These are phyloP conservation scores for Fusarium odoratissimum DNA, from an alignment of 2,329 filamentous ascomycete genomes.

Conservation along the genomic window DNA sequence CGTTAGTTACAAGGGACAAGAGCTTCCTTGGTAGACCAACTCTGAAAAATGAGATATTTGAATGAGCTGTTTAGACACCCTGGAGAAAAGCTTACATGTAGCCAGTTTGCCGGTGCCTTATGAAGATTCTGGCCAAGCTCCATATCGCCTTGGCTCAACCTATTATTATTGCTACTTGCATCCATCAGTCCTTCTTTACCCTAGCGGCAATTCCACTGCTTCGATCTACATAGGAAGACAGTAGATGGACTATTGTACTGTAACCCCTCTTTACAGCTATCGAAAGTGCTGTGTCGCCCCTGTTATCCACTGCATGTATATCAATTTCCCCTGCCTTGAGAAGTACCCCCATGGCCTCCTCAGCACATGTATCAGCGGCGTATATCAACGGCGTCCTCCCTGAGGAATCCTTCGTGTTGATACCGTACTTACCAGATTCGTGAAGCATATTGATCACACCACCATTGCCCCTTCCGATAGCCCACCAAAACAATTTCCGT, in stretches of 20 bases:
- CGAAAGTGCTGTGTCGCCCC: rapidly evolving
- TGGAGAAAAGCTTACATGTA: no score
- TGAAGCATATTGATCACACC: rapidly evolving
- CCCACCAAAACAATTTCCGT: background rate
- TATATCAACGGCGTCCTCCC: background rate
- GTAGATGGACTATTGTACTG: rapidly evolving
- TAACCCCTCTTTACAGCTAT: rapidly evolving
- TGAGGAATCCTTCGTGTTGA: rapidly evolving
- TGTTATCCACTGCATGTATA: rapidly evolving
- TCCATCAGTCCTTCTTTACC: no score
- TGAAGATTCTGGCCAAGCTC: no score
- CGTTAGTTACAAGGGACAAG: conserved; percentile 46
- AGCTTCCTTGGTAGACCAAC: conserved; percentile 39
- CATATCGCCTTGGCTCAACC: no score
- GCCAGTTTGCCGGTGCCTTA: no score
- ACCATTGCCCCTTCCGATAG: rapidly evolving
- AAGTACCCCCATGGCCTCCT: background rate
- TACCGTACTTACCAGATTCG: rapidly evolving
- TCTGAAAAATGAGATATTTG: no score
- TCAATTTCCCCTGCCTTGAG: no score
- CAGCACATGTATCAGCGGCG: background rate
- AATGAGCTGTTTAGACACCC: no score
- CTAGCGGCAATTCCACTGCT: no score
- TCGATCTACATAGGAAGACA: no score
- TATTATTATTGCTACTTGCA: no score